A percentile compares a stretch with the other conserved stretches of the same genome.
phyloP scores from a whole-genome alignment of 768 basidiomycete genomes.

The Sistotremastrum niveocremeum region DNA sequence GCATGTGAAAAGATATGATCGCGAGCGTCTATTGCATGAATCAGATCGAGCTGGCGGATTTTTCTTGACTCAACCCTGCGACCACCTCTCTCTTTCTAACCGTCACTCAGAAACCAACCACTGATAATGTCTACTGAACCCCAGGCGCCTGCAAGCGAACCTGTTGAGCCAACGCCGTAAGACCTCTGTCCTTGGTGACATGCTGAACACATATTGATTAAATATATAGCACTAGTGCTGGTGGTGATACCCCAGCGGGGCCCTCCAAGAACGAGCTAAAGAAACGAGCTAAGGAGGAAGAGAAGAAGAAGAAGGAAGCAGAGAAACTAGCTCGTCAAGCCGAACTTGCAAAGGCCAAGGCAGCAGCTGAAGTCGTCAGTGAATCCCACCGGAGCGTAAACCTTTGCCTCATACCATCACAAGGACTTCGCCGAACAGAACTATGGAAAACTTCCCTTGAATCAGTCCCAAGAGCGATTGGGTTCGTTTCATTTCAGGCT shows the following conservation, averaged over 20 bases:
- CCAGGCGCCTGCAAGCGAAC: too few species aligned
- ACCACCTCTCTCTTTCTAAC: too few species aligned
- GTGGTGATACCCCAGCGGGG: conserved; percentile 24
- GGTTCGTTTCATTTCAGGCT: conserved; percentile 12
- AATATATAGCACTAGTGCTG: not conserved
- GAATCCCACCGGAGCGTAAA: conserved; percentile 6
- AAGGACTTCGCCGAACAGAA: conserved; percentile 68
- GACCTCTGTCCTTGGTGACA: too few species aligned
- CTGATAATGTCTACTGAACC: too few species aligned
- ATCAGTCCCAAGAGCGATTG: conserved; percentile 75
- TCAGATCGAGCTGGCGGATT: too few species aligned
- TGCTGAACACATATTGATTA: too few species aligned
- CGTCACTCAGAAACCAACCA: too few species aligned
- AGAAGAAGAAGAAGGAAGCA: conserved; percentile 81
- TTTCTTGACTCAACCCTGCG: too few species aligned
- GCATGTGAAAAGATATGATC: too few species aligned
- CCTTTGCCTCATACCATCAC: not conserved
- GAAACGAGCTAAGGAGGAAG: conserved; percentile 79
- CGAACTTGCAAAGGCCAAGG: conserved; percentile 55
- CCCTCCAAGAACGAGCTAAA: conserved; percentile 84
- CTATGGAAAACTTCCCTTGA: conserved; percentile 81
- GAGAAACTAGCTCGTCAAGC: conserved; percentile 73
- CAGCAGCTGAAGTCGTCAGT: conserved; percentile 47
- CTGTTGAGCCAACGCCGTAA: too few species aligned
- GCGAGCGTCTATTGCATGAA: too few species aligned